These are phyloP conservation scores for Arachis monticola DNA, from an alignment of 331 rosid genomes.

Conservation along the genomic window DNA sequence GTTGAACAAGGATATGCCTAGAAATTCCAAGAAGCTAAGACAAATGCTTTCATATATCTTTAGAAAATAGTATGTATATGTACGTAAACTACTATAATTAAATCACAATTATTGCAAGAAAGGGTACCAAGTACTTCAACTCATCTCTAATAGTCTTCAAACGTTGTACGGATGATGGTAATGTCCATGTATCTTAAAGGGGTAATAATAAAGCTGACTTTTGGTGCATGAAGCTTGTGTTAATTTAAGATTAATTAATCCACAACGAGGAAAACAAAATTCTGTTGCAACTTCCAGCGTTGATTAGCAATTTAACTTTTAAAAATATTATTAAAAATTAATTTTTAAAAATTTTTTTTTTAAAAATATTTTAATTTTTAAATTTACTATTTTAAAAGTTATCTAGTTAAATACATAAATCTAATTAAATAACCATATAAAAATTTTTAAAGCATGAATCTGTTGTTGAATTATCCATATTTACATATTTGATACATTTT, in stretches of 20 bases:
- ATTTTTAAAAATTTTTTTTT: too few species aligned
- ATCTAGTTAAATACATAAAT: too few species aligned
- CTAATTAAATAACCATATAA: too few species aligned
- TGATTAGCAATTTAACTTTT: not conserved
- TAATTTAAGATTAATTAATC: constrained; percentile 16
- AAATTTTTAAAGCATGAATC: too few species aligned
- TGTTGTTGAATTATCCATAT: too few species aligned
- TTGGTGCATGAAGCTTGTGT: constrained; percentile 20
- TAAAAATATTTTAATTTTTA: too few species aligned
- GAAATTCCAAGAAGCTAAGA: not conserved
- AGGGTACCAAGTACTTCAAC: not conserved
- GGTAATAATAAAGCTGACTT: constrained; percentile 6
- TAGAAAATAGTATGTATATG: not conserved
- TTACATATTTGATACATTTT: too few species aligned
- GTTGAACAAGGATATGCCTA: not conserved
- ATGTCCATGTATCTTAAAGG: constrained; percentile 6
- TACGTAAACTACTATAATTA: not conserved
- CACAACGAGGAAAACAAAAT: not conserved
- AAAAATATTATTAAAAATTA: too few species aligned
- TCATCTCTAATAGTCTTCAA: not conserved
- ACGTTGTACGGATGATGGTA: not conserved
- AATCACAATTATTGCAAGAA: not conserved
- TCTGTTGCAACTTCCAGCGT: not conserved
- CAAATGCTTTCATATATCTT: not conserved
- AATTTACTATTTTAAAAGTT: too few species aligned